Evolutionary conservation across 176 grass and related monocot species (phyloP).

Genomic region (Hordeum vulgare): MorexV3_pseudomolecules_assembly NC_058520.1:567852250-567852749

Average conservation of each 20-base stretch:
- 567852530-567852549: background rate
- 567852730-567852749: background rate
- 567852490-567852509: background rate
- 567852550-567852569: background rate
- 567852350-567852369: slow-evolving; percentile 24
- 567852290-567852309: background rate
- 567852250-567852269: background rate
- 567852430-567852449: slow-evolving; percentile 57
- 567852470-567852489: background rate
- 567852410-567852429: slow-evolving; percentile 41
- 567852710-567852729: background rate
- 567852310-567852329: background rate
- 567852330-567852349: slow-evolving; percentile 16
- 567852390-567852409: slow-evolving; percentile 38
- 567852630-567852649: slow-evolving; percentile 29
- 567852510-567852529: background rate
- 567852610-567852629: background rate
- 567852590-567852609: background rate
- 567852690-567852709: background rate
- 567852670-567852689: background rate
- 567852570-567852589: background rate
- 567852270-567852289: background rate
- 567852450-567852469: slow-evolving; percentile 34
- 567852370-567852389: slow-evolving; percentile 20
- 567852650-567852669: slow-evolving; percentile 18